Percentiles rank a stretch among this genome's conserved stretches.
Evolutionary conservation across 345 rosid species (phyloP).

Genomic region (Camelina laxa): DNA sequence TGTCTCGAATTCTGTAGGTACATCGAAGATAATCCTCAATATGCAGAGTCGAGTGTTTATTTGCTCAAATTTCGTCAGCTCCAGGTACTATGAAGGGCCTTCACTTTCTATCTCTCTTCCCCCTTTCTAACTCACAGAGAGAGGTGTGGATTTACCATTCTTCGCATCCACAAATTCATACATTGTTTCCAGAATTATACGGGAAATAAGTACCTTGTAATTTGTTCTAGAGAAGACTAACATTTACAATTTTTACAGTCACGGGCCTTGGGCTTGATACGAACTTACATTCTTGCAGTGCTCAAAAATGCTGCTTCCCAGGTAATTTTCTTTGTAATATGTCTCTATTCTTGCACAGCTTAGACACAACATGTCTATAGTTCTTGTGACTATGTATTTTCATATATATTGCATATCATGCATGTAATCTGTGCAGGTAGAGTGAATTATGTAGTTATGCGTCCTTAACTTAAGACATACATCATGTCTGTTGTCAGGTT

Average conservation of each 20-base stretch:
- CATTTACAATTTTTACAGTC: conserved; percentile 60
- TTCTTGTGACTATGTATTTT: conserved; percentile 12
- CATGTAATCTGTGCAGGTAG: conserved; percentile 6
- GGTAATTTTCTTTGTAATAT: conserved; percentile 49
- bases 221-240: conserved; percentile 30
- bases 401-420: conserved; percentile 3
- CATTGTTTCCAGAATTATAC: conserved; percentile 10
- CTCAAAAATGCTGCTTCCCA: conserved; percentile 86
- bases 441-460: conserved; percentile 15
- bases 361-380: conserved; percentile 8
- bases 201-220: conserved; percentile 11
- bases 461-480: conserved; percentile 29
- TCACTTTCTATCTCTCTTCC: conserved; percentile 14
- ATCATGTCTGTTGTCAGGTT: conserved; percentile 57
- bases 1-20: conserved; percentile 52
- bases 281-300: conserved; percentile 83
- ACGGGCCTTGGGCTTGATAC: conserved; percentile 94
- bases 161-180: conserved; percentile 28
- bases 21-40: conserved; percentile 87
- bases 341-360: conserved; percentile 18
- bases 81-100: conserved; percentile 62
- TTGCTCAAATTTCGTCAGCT: conserved; percentile 96
- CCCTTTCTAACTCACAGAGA: conserved; percentile 22
- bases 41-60: conserved; percentile 94
- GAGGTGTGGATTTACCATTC: conserved; percentile 19